phyloP scores from a whole-genome alignment of 805 yeast genomes.

The Ogataea naganishii region DNA sequence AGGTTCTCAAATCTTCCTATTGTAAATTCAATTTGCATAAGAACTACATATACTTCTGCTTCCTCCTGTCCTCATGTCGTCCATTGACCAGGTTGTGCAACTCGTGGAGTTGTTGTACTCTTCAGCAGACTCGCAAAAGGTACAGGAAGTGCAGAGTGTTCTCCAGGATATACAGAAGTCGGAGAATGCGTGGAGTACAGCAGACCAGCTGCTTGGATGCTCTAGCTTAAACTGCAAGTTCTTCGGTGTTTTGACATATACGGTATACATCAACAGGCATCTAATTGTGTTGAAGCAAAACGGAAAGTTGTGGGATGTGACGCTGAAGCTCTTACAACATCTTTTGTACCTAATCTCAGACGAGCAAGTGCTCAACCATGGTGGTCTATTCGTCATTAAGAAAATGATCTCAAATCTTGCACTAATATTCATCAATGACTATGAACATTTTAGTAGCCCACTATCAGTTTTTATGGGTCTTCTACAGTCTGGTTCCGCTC shows the following conservation, averaged over 20 bases:
- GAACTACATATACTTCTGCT: too few species aligned
- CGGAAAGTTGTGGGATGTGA: conserved; percentile 4
- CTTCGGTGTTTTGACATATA: conserved; percentile 75
- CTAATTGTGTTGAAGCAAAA: not conserved
- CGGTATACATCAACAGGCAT: conserved; percentile 44
- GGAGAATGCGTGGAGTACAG: conserved; percentile 46
- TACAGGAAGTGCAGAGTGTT: conserved; percentile 38
- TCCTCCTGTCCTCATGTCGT: too few species aligned
- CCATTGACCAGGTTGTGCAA: conserved; percentile 6
- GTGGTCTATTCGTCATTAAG: conserved; percentile 36
- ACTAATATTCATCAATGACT: conserved; percentile 33
- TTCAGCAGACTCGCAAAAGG: conserved; percentile 27
- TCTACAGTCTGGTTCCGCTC: not conserved
- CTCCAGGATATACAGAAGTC: conserved; percentile 56
- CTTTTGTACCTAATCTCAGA: conserved; percentile 8
- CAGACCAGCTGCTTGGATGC: conserved; percentile 37
- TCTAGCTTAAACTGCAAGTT: conserved; percentile 46
- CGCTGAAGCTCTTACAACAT: conserved; percentile 7
- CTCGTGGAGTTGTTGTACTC: conserved; percentile 37
- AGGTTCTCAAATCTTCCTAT: too few species aligned
- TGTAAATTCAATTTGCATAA: too few species aligned
- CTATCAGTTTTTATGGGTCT: conserved; percentile 8
- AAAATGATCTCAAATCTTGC: conserved; percentile 52
- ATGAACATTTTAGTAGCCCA: conserved; percentile 32
- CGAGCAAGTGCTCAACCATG: conserved; percentile 7